Conservation (phyloP, 106 monocot species). For the Dendrobium chrysotoxum region DNA sequence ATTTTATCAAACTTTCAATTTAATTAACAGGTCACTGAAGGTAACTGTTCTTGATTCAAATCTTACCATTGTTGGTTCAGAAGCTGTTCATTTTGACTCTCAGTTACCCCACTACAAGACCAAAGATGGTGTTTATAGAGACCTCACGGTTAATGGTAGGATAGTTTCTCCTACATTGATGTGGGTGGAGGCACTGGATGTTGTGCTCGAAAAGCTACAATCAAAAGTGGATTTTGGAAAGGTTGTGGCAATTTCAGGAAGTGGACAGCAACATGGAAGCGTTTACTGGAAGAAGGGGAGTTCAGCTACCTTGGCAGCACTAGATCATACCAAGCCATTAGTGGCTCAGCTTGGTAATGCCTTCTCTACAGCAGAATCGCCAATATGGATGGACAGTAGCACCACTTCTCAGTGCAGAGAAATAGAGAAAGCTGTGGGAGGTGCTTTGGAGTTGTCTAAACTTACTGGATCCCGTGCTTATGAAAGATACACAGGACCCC, state of each 20-base stretch:
- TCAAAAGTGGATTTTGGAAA: constrained; percentile 55
- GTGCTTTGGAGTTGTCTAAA: constrained; percentile 71
- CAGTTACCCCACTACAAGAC: constrained; percentile 87
- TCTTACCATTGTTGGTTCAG: constrained; percentile 54
- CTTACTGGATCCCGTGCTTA: constrained; percentile 85
- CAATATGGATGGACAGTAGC: constrained; percentile 98
- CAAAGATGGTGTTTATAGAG: constrained; percentile 91
- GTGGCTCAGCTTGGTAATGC: constrained; percentile 55
- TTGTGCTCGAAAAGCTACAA: constrained; percentile 61
- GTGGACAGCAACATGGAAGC: constrained; percentile 97
- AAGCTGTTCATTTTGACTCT: constrained; percentile 77
- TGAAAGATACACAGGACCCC: constrained; percentile 88
- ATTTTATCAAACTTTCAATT: not conserved
- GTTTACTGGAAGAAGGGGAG: constrained; percentile 94
- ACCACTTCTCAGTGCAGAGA: constrained; percentile 88
- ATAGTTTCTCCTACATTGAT: constrained; percentile 94
- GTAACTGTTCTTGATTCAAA: constrained; percentile 74
- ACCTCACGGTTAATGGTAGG: constrained; percentile 48
- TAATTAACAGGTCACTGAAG: constrained; percentile 67
- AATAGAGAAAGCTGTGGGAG: constrained; percentile 73
- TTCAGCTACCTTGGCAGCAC: constrained; percentile 33
- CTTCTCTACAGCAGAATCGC: constrained; percentile 72
- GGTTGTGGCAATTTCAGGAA: constrained; percentile 79
- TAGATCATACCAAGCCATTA: constrained; percentile 48
- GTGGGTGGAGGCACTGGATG: constrained; percentile 93